Evolutionary conservation across 2,329 filamentous ascomycete genomes (phyloP), one percentile per base, ranked within the genome.

Genomic region (Alternaria infectoria): DNA sequence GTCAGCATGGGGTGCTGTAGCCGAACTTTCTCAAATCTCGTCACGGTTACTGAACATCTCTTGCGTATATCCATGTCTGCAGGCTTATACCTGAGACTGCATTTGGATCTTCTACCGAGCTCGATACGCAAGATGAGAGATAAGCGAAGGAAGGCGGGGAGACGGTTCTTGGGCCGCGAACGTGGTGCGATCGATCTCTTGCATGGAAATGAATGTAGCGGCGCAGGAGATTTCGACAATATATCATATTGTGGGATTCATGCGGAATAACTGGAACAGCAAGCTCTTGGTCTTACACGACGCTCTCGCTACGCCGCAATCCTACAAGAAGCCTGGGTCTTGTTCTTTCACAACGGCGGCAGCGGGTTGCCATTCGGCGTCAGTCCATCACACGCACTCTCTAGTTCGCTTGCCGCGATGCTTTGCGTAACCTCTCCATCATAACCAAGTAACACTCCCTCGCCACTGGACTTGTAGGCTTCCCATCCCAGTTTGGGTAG

Each of bases 401-500:
- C 71, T 5, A 77, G 36, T n/a, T 40, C 62, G 26, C 52, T 64
- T 56, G 72, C 64, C 15, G 56, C 57, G 40, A 77, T 70, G 2
- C 58, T 51, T 26, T 74, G 69, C 26, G 65, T 65, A 8, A 65
- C 69, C 30, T 67, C 43, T 28, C 52, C 61, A 17, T 69, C 58
- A 32, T 62, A 60, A 1, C 69, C 74, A 68, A 77, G 63, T 36
- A 77, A 54, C 17, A 73, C 65, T 3, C 62, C 71, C 50, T 74
- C 63, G 3, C 70, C 74, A 45, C 62, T 64, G 3, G 70, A 63
- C 54, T 68, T 66, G 58, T 79, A 80, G n/a, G 60, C 62, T 2
- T 72, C 45, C 79, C 79, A 81, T 0, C 77, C 79, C 58, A 74
- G 28, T 30, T 69, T 69, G 11, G 72, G 69, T 47, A 81, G 57